phyloP scores from a whole-genome alignment of 1,139 yeast genomes.

The Taiozyma sp. region DNA sequence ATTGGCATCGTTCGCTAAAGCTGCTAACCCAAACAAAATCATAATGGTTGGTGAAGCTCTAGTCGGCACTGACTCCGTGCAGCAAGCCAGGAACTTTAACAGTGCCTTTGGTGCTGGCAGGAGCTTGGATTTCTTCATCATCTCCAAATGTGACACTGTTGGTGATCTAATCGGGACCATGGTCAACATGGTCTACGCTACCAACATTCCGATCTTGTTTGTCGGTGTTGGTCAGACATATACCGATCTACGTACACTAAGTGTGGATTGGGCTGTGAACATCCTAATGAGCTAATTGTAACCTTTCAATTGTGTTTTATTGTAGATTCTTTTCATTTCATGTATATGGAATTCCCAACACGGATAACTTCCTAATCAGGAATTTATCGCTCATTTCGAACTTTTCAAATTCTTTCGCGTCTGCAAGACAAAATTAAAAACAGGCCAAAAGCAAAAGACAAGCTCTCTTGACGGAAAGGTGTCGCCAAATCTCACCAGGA shows the following conservation, averaged over 20 bases:
- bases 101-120: constrained; percentile 87
- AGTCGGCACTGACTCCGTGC: constrained; percentile 96
- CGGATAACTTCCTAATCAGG: background rate
- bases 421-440: background rate
- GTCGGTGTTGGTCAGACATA: constrained; percentile 98
- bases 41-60: constrained; percentile 99
- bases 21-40: constrained; percentile 93
- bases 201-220: constrained; percentile 91
- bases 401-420: background rate
- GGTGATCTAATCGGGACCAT: constrained; percentile 96
- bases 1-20: constrained; percentile 88
- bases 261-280: constrained; percentile 90
- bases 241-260: constrained; percentile 88
- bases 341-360: background rate
- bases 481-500: background rate
- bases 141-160: constrained; percentile 95
- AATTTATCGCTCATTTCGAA: background rate
- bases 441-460: background rate
- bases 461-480: background rate
- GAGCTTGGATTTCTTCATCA: constrained; percentile 82
- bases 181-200: constrained; percentile 97
- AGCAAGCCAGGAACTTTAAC: constrained; percentile 91
- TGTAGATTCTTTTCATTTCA: background rate
- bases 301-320: background rate
- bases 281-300: constrained; percentile 57